phyloP scores from a whole-genome alignment of 2,329 filamentous ascomycete species.

The Neonectria ditissima region DNA sequence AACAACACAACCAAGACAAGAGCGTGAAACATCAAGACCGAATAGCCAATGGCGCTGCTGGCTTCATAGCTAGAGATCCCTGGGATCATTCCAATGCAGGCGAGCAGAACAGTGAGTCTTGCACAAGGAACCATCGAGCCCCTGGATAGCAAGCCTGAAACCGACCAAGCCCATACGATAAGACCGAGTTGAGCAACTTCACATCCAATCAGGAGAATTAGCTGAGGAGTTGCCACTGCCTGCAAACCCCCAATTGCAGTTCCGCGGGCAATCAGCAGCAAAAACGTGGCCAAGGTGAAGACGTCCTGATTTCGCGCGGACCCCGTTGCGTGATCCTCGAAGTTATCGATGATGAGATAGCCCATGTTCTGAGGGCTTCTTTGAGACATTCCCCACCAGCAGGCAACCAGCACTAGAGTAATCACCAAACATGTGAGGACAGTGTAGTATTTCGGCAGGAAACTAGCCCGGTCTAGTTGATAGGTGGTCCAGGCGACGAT shows the following conservation, averaged over 20 bases:
- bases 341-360: constrained; percentile 57
- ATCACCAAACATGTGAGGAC: constrained; percentile 50
- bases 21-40: constrained; percentile 73
- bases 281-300: constrained; percentile 47
- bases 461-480: constrained; percentile 62
- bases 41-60: constrained; percentile 77
- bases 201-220: constrained; percentile 23
- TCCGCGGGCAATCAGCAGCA: constrained; percentile 30
- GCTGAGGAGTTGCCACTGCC: constrained; percentile 8
- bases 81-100: constrained; percentile 61
- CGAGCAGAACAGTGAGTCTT: constrained; percentile 33
- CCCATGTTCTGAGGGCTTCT: constrained; percentile 32
- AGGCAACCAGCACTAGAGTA: constrained; percentile 36
- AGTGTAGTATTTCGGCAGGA: constrained; percentile 41
- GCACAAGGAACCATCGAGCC: constrained; percentile 13
- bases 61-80: constrained; percentile 71
- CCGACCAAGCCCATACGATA: constrained; percentile 69
- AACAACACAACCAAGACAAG: constrained; percentile 56
- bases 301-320: constrained; percentile 60
- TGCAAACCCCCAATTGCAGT: constrained; percentile 32
- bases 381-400: constrained; percentile 47
- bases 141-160: constrained; percentile 49
- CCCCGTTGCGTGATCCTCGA: constrained; percentile 70
- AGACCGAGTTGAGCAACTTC: constrained; percentile 25
- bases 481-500: constrained; percentile 79